phyloP scores from a whole-genome alignment of 192 early-diverging fungal species.

The Helicostylum pulchrum region DNA sequence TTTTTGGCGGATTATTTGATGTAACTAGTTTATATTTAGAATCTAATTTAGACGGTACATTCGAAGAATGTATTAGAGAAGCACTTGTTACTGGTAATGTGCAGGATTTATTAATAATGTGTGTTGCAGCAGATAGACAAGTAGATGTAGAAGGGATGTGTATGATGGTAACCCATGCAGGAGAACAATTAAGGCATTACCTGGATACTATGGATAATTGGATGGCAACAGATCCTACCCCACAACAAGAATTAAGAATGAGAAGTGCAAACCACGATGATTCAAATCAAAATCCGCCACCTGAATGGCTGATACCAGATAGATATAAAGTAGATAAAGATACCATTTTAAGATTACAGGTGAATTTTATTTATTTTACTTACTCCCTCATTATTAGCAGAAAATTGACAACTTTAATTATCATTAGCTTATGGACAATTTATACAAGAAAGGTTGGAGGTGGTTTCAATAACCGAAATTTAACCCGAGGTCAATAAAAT shows the following conservation, averaged over 20 bases:
- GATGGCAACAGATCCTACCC: conserved; percentile 16
- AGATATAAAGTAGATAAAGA: conserved; percentile 30
- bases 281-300: background rate
- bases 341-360: conserved; percentile 31
- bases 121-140: conserved; percentile 22
- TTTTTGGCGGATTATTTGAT: conserved; percentile 35
- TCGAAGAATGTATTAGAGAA: conserved; percentile 38
- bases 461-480: conserved; percentile 20
- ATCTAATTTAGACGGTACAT: conserved; percentile 34
- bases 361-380: background rate
- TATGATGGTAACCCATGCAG: conserved; percentile 30
- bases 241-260: conserved; percentile 9
- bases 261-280: conserved; percentile 6
- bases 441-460: conserved; percentile 31
- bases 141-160: conserved; percentile 33
- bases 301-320: conserved; percentile 38
- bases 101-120: conserved; percentile 27
- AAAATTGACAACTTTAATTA: background rate
- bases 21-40: conserved; percentile 34
- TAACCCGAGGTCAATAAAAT: background rate
- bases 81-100: conserved; percentile 34
- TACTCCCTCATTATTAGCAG: background rate
- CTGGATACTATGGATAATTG: conserved; percentile 24
- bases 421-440: conserved; percentile 21
- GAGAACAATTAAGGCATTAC: conserved; percentile 31